Evolutionary conservation across 371 early-diverging fungal species (phyloP).

Genomic region (Entomophthora muscae): DNA sequence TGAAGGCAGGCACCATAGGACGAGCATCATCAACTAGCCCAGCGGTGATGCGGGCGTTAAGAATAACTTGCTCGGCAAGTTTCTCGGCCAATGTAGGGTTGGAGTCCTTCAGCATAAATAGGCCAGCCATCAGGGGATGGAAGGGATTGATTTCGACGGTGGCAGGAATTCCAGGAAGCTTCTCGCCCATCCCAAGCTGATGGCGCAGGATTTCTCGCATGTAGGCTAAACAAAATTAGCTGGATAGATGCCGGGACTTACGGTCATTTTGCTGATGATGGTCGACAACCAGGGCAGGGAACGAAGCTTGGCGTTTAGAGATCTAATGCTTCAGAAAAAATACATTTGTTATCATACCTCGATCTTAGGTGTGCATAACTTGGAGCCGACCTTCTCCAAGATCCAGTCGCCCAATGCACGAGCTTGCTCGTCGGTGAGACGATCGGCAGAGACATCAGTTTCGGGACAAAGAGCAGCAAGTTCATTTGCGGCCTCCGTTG

Average conservation of each 20-base stretch:
- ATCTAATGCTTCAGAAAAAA: conserved; percentile 1
- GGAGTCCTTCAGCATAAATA: conserved; percentile 32
- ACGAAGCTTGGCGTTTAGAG: conserved; percentile 33
- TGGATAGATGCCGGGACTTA: conserved; percentile 17
- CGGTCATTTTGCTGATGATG: conserved; percentile 63
- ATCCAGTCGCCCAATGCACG: conserved; percentile 49
- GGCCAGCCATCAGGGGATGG: conserved; percentile 51
- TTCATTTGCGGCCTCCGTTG: conserved; percentile 15
- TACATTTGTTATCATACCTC: conserved; percentile 13
- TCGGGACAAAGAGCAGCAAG: conserved; percentile 6
- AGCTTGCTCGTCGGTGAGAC: conserved; percentile 29
- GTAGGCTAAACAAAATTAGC: conserved; percentile 3
- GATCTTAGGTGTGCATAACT: conserved; percentile 48
- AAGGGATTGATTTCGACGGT: conserved; percentile 75
- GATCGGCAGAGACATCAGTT: conserved; percentile 6
- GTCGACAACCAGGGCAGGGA: conserved; percentile 59
- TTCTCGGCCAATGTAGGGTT: conserved; percentile 44
- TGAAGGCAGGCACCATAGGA: conserved; percentile 28
- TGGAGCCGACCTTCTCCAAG: conserved; percentile 32
- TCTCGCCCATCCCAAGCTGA: conserved; percentile 17
- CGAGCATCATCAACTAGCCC: conserved; percentile 63
- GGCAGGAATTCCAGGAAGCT: conserved; percentile 26
- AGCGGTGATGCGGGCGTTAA: conserved; percentile 61
- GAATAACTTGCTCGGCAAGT: conserved; percentile 45
- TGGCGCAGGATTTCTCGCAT: neutral